A percentile compares a stretch with the other conserved stretches of the same genome.
Conservation (phyloP, 345 rosid genomes). For the Eucalyptus tenuipes region DNA sequence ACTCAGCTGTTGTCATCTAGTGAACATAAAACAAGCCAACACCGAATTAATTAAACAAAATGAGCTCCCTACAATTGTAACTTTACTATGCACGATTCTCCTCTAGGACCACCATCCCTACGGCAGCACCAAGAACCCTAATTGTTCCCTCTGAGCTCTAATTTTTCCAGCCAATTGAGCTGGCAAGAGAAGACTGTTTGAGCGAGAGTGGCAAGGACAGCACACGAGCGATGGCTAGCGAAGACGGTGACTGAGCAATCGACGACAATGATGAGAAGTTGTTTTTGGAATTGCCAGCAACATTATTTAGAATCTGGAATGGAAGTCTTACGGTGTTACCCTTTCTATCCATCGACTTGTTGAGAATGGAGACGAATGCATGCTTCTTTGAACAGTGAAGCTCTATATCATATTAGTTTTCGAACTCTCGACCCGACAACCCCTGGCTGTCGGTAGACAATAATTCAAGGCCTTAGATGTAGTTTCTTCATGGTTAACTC, state of each 20-base stretch:
- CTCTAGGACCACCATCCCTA: neutral
- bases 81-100: neutral
- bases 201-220: neutral
- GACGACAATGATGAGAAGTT: accelerated
- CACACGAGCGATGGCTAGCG: neutral
- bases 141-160: neutral
- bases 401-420: accelerated
- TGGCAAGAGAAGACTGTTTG: neutral
- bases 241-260: accelerated
- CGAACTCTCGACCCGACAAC: too few species aligned
- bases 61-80: neutral
- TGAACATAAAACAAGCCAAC: accelerated
- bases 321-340: neutral
- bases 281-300: too few species aligned
- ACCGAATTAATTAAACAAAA: too few species aligned
- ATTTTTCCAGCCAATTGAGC: neutral
- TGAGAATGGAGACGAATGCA: neutral
- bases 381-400: too few species aligned
- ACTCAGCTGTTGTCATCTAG: accelerated
- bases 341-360: neutral
- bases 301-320: neutral
- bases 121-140: neutral
- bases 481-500: neutral
- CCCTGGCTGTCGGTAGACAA: neutral
- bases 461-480: neutral